phyloP scores from a whole-genome alignment of 768 basidiomycete genomes.

The Holtermannia corniformis region DNA sequence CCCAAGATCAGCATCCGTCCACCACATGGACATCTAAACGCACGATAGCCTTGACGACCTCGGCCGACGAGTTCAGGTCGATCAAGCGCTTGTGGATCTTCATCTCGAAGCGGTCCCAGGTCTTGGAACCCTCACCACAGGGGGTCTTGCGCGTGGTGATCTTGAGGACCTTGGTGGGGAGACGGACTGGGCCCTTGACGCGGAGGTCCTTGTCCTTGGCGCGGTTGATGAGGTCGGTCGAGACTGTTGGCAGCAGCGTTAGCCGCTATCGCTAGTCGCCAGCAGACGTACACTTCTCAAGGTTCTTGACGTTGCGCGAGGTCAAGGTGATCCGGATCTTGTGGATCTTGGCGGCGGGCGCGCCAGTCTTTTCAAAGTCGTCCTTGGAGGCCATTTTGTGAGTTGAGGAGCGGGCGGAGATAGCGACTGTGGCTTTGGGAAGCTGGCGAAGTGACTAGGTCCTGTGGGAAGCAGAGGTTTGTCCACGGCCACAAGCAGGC shows the following conservation, averaged over 20 bases:
- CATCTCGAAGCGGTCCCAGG: slow-evolving; percentile 99
- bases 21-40: slow-evolving; percentile 38
- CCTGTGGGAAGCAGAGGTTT: neutral
- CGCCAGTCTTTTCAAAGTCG: slow-evolving; percentile 75
- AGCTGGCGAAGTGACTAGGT: neutral
- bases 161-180: slow-evolving; percentile 97
- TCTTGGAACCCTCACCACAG: slow-evolving; percentile 99
- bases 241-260: slow-evolving; percentile 53
- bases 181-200: slow-evolving; percentile 96
- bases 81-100: slow-evolving; percentile 99
- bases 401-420: neutral
- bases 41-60: slow-evolving; percentile 99
- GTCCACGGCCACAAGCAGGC: too few relatives aligned
- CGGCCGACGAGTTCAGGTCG: slow-evolving; percentile 95
- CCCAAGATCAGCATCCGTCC: neutral
- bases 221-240: slow-evolving; percentile 87
- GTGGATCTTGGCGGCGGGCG: slow-evolving; percentile 86
- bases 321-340: slow-evolving; percentile 99
- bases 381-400: slow-evolving; percentile 46
- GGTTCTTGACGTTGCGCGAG: slow-evolving; percentile 91
- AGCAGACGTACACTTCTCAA: slow-evolving; percentile 78
- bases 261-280: neutral
- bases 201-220: slow-evolving; percentile 99
- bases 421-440: neutral
- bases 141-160: slow-evolving; percentile 99